phyloP scores from a whole-genome alignment of 306 rosid species.

The Vigna trinervia region DNA sequence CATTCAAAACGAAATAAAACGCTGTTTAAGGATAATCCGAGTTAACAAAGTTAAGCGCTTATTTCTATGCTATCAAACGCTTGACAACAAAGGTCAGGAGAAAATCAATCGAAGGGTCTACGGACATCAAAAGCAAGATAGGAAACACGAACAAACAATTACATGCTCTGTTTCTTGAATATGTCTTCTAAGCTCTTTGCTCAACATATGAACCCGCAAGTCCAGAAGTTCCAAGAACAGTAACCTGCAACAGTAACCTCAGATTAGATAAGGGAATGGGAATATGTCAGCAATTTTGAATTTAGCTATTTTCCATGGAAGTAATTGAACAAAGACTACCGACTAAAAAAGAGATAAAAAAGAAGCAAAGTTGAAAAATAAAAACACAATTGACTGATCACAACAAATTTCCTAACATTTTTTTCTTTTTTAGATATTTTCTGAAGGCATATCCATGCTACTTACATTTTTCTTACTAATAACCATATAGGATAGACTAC shows the following conservation, averaged over 20 bases:
- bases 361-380: neutral
- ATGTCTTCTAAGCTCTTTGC: conserved; percentile 73
- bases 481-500: conserved; percentile 8
- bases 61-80: conserved; percentile 56
- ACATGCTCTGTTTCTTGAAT: conserved; percentile 43
- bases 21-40: conserved; percentile 7
- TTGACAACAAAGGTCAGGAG: conserved; percentile 44
- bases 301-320: neutral
- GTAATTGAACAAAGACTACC: neutral
- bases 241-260: conserved; percentile 61
- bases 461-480: neutral
- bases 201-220: conserved; percentile 94
- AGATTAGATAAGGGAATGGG: conserved; percentile 34
- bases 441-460: neutral
- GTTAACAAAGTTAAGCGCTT: conserved; percentile 55
- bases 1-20: conserved; percentile 30
- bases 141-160: conserved; percentile 43
- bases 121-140: conserved; percentile 47
- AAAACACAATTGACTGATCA: neutral
- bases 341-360: neutral
- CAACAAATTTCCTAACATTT: neutral
- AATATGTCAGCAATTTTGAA: conserved; percentile 11
- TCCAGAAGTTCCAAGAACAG: conserved; percentile 97
- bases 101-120: conserved; percentile 44
- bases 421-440: conserved; percentile 1